Evolutionary conservation across 2,329 filamentous ascomycete species (phyloP), one percentile per base, ranked within the genome.

Genomic region (Pseudogymnoascus sp.): DNA sequence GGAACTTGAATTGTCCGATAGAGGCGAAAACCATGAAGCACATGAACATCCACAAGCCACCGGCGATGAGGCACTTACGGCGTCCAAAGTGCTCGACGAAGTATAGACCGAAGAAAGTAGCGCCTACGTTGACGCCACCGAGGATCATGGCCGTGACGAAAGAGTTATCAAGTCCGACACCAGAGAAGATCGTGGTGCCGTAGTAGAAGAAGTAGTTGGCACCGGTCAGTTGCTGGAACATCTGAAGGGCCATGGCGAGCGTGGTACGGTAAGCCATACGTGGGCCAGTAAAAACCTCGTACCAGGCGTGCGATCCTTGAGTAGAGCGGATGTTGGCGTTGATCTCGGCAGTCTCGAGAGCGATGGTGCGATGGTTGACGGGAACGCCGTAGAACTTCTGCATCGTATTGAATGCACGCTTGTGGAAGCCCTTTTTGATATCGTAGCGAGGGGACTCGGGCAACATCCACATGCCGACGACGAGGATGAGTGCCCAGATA

Each of bases 121-220:
- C 82, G 63, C 75, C 77, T 9, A 89, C 84, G 66, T 90, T 90
- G 64, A 89, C 83, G 5, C 79, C 82, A 15, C 79, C 79, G 0
- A 88, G 76, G 61, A 89, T 88, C 69, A 89, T 82, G 67, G 86
- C 83, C 0, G 82, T 86, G 61, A 82, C 74, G 66, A 85, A 86
- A 15, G 82, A 81, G 70, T 90, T 85, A 1, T 78, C 71, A 52
- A 90, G 77, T 61, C 85, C 86, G 2, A 86, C 83, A 0, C 83
- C 81, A 59, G 79, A 62, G 71, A 91, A 90, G 67, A 90, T 81
- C 8, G 80, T 82, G 7, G 82, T 81, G n/a, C 81, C 81, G 67
- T 87, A 89, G 72, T 84, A 83, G 67, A 83, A 81, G 70, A 82
- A 83, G 71, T 80, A 83, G 70, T 82, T 82, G 59, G 80, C 76